A percentile compares a stretch with the other conserved stretches of the same genome.
phyloP scores from a whole-genome alignment of 345 rosid species.

The Gossypium rotundifolium region DNA sequence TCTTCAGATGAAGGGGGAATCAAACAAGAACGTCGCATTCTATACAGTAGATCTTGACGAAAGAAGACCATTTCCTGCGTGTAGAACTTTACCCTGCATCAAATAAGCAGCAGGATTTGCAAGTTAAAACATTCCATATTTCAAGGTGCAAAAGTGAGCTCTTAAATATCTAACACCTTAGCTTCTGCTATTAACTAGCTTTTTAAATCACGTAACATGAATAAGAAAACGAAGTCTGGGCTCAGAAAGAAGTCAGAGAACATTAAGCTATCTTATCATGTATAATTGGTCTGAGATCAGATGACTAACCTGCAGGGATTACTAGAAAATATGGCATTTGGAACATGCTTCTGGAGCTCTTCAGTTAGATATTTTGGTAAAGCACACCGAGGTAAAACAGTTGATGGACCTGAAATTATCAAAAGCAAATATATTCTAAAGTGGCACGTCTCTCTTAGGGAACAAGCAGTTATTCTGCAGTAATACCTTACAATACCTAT shows the following conservation, averaged over 20 bases:
- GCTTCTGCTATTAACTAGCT: neutral
- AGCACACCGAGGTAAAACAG: constrained; percentile 70
- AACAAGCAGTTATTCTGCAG: neutral
- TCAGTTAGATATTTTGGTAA: constrained; percentile 70
- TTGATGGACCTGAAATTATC: constrained; percentile 69
- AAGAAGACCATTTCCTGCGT: constrained; percentile 91
- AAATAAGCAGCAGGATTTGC: constrained; percentile 7
- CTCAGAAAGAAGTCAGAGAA: neutral
- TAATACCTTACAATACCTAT: constrained; percentile 46
- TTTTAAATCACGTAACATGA: neutral
- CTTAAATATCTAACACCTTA: neutral
- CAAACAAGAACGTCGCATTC: constrained; percentile 91
- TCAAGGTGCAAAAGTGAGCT: neutral
- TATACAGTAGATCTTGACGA: constrained; percentile 77
- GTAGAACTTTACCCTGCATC: constrained; percentile 74
- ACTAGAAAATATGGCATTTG: constrained; percentile 76
- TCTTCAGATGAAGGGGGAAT: constrained; percentile 80
- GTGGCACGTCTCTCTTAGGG: neutral
- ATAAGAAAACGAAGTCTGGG: neutral
- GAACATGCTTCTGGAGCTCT: constrained; percentile 61
- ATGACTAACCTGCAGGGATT: constrained; percentile 89
- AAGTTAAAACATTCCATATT: neutral
- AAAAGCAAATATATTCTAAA: constrained; percentile 14
- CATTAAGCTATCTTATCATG: constrained; percentile 7
- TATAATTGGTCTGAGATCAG: neutral